phyloP scores from a whole-genome alignment of 331 rosid genomes.

The Pyracantha coccinea region DNA sequence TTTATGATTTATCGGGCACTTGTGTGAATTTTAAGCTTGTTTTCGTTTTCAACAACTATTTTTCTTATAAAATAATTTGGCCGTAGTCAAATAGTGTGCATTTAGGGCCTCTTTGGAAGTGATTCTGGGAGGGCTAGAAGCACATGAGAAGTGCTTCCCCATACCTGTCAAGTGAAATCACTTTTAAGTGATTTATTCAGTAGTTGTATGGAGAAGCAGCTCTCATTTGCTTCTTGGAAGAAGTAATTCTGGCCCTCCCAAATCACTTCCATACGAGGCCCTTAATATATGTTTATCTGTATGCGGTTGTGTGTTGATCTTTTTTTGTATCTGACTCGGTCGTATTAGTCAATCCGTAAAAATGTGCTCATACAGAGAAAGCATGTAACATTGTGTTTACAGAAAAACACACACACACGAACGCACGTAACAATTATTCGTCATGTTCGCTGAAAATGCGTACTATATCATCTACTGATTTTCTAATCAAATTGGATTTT shows the following conservation, averaged over 20 bases:
- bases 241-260: background rate
- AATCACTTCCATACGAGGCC: background rate
- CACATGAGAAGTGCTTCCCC: too few species aligned
- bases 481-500: constrained; percentile 10
- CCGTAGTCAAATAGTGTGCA: background rate
- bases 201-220: background rate
- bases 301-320: background rate
- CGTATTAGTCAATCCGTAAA: background rate
- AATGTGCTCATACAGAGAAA: background rate
- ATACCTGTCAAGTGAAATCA: too few species aligned
- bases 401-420: background rate
- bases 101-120: too few species aligned
- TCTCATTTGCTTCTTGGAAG: background rate
- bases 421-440: background rate
- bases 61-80: background rate
- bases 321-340: background rate
- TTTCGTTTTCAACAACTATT: background rate
- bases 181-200: background rate
- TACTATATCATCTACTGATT: background rate
- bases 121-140: too few species aligned
- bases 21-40: background rate
- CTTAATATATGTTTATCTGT: too few species aligned
- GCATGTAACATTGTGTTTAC: background rate
- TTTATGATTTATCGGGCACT: background rate
- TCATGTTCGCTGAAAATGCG: background rate